Conservation (phyloP, 495 filamentous ascomycete species). For the Lasiosphaeriaceae sp. region DNA sequence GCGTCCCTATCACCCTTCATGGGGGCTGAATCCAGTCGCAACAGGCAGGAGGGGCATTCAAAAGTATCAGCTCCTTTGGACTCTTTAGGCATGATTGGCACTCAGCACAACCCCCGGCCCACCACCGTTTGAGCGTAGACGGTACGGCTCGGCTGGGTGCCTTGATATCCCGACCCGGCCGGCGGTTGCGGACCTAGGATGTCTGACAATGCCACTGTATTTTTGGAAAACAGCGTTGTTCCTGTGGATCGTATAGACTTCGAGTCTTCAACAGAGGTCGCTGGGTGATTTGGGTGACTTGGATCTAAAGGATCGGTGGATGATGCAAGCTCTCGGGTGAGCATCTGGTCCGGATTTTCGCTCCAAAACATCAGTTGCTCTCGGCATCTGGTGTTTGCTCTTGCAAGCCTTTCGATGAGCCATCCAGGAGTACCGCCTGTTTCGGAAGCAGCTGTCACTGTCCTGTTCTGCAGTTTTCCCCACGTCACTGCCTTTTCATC, state of each 20-base stretch:
- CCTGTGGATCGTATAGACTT: not conserved
- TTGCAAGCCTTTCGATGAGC: constrained; percentile 1
- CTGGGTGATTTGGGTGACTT: too few species aligned
- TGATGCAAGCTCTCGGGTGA: not conserved
- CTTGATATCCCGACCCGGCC: not conserved
- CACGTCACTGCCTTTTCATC: not conserved
- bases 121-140: not conserved
- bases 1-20: not conserved
- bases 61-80: not conserved
- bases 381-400: constrained; percentile 5
- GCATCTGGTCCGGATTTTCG: not conserved
- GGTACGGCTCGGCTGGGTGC: not conserved
- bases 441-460: too few species aligned
- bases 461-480: not conserved
- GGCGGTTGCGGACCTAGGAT: not conserved
- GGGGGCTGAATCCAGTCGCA: not conserved
- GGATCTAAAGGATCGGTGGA: not conserved
- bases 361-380: constrained; percentile 6
- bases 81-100: not conserved
- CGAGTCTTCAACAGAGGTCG: not conserved
- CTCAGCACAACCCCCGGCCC: not conserved
- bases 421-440: too few species aligned
- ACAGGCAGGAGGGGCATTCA: not conserved
- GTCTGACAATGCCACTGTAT: not conserved
- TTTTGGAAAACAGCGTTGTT: not conserved